These are phyloP conservation scores for Excoecaria cochinchinensis DNA, from an alignment of 345 rosid species.

Conservation along the genomic window DNA sequence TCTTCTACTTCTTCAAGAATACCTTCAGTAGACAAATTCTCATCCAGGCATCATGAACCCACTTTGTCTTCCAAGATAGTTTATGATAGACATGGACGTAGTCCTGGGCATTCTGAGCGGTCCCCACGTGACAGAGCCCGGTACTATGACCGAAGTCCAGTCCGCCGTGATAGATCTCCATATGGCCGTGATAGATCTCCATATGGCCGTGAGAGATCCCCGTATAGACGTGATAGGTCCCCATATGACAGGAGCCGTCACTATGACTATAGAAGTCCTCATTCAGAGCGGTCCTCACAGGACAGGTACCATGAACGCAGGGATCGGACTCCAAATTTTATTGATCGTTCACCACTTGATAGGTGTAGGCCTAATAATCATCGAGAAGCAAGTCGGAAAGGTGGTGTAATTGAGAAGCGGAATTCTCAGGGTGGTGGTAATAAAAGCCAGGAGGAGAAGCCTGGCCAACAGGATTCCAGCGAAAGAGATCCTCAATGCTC, in stretches of 20 bases:
- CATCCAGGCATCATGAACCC: conserved; percentile 73
- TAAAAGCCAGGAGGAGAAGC: conserved; percentile 60
- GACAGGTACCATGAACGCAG: conserved; percentile 60
- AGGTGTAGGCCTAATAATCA: conserved; percentile 45
- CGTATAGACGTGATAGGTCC: conserved; percentile 14
- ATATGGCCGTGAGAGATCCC: conserved; percentile 20
- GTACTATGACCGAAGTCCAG: conserved; percentile 66
- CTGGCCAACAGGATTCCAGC: conserved; percentile 43
- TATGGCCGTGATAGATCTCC: conserved; percentile 19
- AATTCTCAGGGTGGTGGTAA: conserved; percentile 44
- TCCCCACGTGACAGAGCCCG: conserved; percentile 70
- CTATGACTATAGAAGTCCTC: conserved; percentile 62
- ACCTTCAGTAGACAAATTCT: conserved; percentile 59
- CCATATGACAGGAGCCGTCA: conserved; percentile 61
- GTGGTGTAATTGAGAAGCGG: conserved; percentile 57
- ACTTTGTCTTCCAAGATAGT: conserved; percentile 61
- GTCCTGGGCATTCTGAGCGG: conserved; percentile 72
- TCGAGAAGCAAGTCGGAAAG: conserved; percentile 57
- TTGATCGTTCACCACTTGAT: conserved; percentile 63
- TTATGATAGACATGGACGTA: conserved; percentile 72
- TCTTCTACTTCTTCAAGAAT: conserved; percentile 43
- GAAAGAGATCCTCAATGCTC: conserved; percentile 41
- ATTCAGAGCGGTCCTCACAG: conserved; percentile 61
- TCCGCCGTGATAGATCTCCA: conserved; percentile 52
- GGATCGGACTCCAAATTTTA: conserved; percentile 56